phyloP scores from a whole-genome alignment of 176 grass and related monocot genomes.

The Eleusine indica region DNA sequence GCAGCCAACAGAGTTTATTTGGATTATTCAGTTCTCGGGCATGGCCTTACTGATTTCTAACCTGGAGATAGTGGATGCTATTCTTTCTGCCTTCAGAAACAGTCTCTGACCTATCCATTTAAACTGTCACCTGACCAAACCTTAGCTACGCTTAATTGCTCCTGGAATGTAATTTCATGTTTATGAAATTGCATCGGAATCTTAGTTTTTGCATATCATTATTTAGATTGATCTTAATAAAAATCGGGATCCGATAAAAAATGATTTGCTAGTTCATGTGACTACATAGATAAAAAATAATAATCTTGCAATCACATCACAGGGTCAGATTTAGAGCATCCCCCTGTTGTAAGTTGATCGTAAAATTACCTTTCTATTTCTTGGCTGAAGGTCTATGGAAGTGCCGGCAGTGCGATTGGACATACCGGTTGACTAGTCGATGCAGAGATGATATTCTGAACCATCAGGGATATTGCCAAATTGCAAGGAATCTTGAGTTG shows the following conservation, averaged over 20 bases:
- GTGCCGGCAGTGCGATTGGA: slow-evolving; percentile 76
- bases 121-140: too few species aligned
- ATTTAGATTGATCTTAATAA: not conserved
- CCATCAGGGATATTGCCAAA: slow-evolving; percentile 56
- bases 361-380: slow-evolving; percentile 52
- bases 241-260: not conserved
- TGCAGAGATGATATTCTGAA: slow-evolving; percentile 49
- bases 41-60: too few species aligned
- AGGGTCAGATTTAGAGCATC: slow-evolving; percentile 14
- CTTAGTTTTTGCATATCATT: not conserved
- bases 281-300: slow-evolving; percentile 5
- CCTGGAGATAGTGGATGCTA: too few species aligned
- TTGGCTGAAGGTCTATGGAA: slow-evolving; percentile 85
- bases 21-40: too few species aligned
- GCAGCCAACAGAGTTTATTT: not conserved
- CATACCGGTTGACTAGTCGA: slow-evolving; percentile 55
- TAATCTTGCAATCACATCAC: not conserved
- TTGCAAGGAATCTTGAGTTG: slow-evolving; percentile 9
- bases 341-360: not conserved
- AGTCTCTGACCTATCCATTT: too few species aligned
- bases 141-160: too few species aligned
- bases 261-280: slow-evolving; percentile 3
- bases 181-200: too few species aligned
- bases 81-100: too few species aligned
- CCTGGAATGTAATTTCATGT: too few species aligned